These are phyloP conservation scores for Phallus indusiatus DNA, from an alignment of 768 basidiomycete genomes.

Conservation along the genomic window DNA sequence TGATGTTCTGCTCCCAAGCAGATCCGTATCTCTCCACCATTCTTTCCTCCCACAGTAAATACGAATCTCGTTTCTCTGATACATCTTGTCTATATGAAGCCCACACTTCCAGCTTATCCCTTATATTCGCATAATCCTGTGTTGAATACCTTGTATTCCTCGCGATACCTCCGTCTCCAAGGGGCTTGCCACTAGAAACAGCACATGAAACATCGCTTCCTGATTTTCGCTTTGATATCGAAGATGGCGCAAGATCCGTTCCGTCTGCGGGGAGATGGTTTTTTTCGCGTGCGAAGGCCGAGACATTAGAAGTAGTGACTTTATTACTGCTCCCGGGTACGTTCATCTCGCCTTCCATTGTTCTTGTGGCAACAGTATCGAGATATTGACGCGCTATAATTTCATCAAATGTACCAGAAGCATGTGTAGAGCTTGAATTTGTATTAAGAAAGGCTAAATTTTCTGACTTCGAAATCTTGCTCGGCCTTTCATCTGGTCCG, in stretches of 20 bases:
- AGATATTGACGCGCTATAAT: background rate
- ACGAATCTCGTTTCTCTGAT: background rate
- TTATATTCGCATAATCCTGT: background rate
- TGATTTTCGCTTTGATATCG: background rate
- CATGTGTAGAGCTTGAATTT: background rate
- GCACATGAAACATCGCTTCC: background rate
- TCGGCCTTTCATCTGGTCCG: background rate
- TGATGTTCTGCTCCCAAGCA: conserved; percentile 2
- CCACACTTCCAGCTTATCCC: background rate
- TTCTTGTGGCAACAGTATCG: background rate
- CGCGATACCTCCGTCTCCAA: background rate
- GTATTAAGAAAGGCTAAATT: background rate
- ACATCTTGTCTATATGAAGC: background rate
- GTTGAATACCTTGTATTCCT: conserved; percentile 4
- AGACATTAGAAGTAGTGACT: background rate
- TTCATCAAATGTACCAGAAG: background rate
- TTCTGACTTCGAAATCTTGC: background rate
- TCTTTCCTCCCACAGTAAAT: conserved; percentile 4
- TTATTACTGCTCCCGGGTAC: background rate
- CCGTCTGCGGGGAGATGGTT: background rate
- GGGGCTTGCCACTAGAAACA: background rate
- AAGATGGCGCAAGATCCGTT: background rate
- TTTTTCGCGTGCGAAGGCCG: background rate
- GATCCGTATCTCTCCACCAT: conserved; percentile 4
- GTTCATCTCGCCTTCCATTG: background rate